Evolutionary conservation across 139 green algal species (phyloP).

Genomic region (Pedinophyceae sp.): DNA sequence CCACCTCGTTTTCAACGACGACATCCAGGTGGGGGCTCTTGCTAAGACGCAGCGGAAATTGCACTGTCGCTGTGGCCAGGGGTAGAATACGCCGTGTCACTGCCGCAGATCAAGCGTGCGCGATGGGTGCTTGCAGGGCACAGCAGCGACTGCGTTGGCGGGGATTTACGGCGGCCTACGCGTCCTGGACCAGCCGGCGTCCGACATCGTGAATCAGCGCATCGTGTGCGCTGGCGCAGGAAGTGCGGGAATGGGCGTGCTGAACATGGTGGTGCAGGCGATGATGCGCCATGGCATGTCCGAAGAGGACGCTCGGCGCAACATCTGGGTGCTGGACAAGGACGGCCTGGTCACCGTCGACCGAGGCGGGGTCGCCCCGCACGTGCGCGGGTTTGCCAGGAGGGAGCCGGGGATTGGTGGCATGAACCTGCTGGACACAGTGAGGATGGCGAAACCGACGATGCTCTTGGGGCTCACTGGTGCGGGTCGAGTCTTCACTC

Average conservation of each 20-base stretch:
- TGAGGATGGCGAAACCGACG: slow-evolving; percentile 39
- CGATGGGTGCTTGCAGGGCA: slow-evolving; percentile 34
- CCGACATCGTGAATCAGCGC: slow-evolving; percentile 9
- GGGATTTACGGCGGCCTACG: slow-evolving; percentile 39
- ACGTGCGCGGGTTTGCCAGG: slow-evolving; percentile 45
- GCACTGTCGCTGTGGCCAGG: not conserved
- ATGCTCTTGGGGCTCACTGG: slow-evolving; percentile 63
- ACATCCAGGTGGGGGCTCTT: slow-evolving; percentile 46
- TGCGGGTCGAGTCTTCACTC: slow-evolving; percentile 40
- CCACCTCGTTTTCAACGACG: slow-evolving; percentile 55
- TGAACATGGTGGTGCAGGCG: slow-evolving; percentile 31
- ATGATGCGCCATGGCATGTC: slow-evolving; percentile 16
- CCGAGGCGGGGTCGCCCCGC: slow-evolving; percentile 4
- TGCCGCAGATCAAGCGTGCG: too few species aligned
- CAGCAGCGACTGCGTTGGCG: slow-evolving; percentile 31
- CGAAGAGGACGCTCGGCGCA: slow-evolving; percentile 23
- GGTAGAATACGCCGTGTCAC: too few species aligned
- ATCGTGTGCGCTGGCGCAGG: slow-evolving; percentile 32
- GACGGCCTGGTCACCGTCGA: slow-evolving; percentile 35
- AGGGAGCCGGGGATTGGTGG: slow-evolving; percentile 24
- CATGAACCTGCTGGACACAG: slow-evolving; percentile 30
- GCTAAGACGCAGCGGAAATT: not conserved
- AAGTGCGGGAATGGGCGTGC: slow-evolving; percentile 48
- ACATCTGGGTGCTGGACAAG: slow-evolving; percentile 56
- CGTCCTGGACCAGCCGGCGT: not conserved